A percentile compares a stretch with the other conserved stretches of the same genome.
These are phyloP conservation scores for Barbarea vulgaris DNA, from an alignment of 345 rosid genomes.

Conservation along the genomic window DNA sequence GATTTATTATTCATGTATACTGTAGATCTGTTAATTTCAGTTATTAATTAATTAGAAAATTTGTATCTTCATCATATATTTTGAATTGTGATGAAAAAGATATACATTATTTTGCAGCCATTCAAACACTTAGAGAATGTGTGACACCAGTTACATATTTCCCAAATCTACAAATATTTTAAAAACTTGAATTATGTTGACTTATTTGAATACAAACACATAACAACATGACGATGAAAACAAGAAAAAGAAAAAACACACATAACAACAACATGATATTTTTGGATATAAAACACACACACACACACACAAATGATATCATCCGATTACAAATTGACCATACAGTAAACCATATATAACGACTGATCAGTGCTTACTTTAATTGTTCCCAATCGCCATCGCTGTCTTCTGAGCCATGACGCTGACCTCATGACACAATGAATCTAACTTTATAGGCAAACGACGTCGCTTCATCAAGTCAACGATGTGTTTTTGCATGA, in stretches of 20 bases:
- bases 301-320: no score
- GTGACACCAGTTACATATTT: no score
- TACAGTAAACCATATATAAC: not conserved
- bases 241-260: no score
- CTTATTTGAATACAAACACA: not conserved
- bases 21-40: no score
- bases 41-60: no score
- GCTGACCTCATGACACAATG: not conserved
- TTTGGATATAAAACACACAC: not conserved
- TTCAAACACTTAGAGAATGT: no score
- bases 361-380: not conserved
- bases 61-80: no score
- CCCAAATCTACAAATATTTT: no score
- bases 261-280: no score
- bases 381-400: not conserved
- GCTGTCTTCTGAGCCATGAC: not conserved
- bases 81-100: no score
- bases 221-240: not conserved
- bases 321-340: not conserved
- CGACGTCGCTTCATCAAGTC: conserved; percentile 22
- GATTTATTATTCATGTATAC: no score
- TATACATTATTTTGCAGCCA: no score
- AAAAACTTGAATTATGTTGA: not conserved
- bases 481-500: conserved; percentile 2
- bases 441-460: not conserved